Evolutionary conservation across 805 yeast genomes (phyloP).

Genomic region (Wickerhamomyces ciferrii): DNA sequence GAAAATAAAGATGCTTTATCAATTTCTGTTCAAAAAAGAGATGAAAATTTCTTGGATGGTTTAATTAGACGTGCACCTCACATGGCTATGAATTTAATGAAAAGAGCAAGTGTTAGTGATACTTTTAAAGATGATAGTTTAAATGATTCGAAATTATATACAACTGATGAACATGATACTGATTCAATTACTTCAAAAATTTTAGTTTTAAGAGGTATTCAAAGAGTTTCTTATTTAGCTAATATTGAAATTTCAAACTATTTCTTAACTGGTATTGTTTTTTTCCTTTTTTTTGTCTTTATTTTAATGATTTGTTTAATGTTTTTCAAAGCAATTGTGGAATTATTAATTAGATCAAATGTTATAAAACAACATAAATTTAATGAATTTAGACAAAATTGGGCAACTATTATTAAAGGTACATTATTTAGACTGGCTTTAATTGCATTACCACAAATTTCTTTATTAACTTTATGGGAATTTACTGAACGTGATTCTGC

Average conservation of each 20-base stretch:
- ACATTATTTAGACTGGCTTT: constrained; percentile 77
- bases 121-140: constrained; percentile 47
- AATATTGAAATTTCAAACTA: constrained; percentile 81
- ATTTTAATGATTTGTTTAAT: constrained; percentile 49
- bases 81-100: constrained; percentile 20
- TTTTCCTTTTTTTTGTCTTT: constrained; percentile 74
- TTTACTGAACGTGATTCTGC: constrained; percentile 77
- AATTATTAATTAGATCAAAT: constrained; percentile 52
- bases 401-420: constrained; percentile 86
- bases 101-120: constrained; percentile 34
- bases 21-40: constrained; percentile 74
- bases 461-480: constrained; percentile 84
- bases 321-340: constrained; percentile 66
- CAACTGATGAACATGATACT: constrained; percentile 64
- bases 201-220: constrained; percentile 82
- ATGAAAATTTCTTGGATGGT: constrained; percentile 8
- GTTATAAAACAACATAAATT: constrained; percentile 58
- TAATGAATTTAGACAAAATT: constrained; percentile 71
- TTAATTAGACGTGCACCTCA: constrained; percentile 8
- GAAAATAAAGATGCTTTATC: constrained; percentile 61
- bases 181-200: constrained; percentile 58
- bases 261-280: constrained; percentile 81
- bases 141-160: constrained; percentile 47
- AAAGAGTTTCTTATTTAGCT: constrained; percentile 83
- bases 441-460: constrained; percentile 84